Conservation (phyloP, 2,329 filamentous ascomycete genomes). For the Trichophyton rubrum region DNA sequence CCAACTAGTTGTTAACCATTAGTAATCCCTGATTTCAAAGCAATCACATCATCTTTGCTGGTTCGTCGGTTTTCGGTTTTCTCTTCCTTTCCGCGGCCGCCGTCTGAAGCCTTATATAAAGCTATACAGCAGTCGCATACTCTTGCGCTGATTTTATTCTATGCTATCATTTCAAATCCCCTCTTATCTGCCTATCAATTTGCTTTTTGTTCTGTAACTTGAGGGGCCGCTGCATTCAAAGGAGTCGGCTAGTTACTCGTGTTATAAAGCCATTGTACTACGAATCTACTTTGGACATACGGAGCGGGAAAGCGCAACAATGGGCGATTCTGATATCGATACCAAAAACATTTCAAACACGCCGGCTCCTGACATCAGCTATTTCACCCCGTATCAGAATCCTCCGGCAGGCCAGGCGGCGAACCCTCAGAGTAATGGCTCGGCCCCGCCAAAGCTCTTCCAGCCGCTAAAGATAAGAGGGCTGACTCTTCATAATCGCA, state of each 20-base stretch:
- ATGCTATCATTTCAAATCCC: too few relatives aligned
- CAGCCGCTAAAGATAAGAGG: slow-evolving; percentile 45
- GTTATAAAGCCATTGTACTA: too few relatives aligned
- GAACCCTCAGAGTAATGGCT: slow-evolving; percentile 30
- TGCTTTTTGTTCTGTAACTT: not conserved
- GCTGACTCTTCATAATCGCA: slow-evolving; percentile 55
- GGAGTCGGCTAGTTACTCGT: too few relatives aligned
- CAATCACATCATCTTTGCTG: too few relatives aligned
- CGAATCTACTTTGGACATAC: not conserved
- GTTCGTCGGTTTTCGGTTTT: too few relatives aligned
- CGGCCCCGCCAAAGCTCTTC: slow-evolving; percentile 44
- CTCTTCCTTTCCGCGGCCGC: too few relatives aligned
- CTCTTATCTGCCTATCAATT: not conserved
- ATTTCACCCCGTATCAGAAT: slow-evolving; percentile 29
- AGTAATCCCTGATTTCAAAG: too few relatives aligned
- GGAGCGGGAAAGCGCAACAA: not conserved
- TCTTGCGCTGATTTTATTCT: too few relatives aligned
- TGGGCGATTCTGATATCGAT: not conserved
- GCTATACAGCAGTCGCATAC: too few relatives aligned
- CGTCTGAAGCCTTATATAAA: too few relatives aligned
- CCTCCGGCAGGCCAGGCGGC: slow-evolving; percentile 28
- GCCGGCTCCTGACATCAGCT: slow-evolving; percentile 21
- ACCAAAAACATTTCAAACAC: slow-evolving; percentile 21
- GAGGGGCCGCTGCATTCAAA: too few relatives aligned
- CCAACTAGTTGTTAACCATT: too few relatives aligned